phyloP scores from a whole-genome alignment of 805 yeast species.

The Isabelozyma rhagii region DNA sequence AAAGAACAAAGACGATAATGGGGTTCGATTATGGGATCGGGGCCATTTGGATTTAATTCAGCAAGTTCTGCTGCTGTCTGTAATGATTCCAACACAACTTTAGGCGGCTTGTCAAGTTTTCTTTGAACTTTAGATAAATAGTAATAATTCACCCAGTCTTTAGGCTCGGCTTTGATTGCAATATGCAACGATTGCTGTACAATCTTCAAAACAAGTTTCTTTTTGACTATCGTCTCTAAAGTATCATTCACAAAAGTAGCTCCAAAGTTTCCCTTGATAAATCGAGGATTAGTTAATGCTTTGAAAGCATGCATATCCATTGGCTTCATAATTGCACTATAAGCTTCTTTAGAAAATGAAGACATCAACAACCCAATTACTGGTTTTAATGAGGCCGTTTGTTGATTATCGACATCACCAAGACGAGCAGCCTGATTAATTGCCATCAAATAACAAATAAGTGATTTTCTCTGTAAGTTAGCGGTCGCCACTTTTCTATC shows the following conservation, averaged over 20 bases:
- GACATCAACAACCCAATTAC: conserved; percentile 48
- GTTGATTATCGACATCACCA: background rate
- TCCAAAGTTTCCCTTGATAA: conserved; percentile 21
- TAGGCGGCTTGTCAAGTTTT: conserved; percentile 40
- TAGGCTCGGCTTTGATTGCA: conserved; percentile 41
- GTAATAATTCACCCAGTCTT: conserved; percentile 63
- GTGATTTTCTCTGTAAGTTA: conserved; percentile 60
- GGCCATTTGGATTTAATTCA: conserved; percentile 28
- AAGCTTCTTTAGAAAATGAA: conserved; percentile 55
- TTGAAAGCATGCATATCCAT: conserved; percentile 61
- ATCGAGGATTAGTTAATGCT: conserved; percentile 34
- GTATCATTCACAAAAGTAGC: conserved; percentile 22
- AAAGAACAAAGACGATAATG: conserved; percentile 63
- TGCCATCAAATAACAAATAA: conserved; percentile 76
- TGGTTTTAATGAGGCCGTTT: conserved; percentile 20
- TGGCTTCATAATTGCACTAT: conserved; percentile 58
- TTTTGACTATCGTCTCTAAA: conserved; percentile 16
- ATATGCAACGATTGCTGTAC: conserved; percentile 43
- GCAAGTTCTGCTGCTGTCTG: conserved; percentile 46
- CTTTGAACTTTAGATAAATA: conserved; percentile 56
- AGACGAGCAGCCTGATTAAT: conserved; percentile 37
- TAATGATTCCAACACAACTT: conserved; percentile 38
- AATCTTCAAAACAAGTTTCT: conserved; percentile 30
- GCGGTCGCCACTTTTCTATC: conserved; percentile 65
- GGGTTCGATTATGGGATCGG: conserved; percentile 71